These are phyloP conservation scores for Diddensiella transvaalensis DNA, from an alignment of 805 yeast species.

Conservation along the genomic window DNA sequence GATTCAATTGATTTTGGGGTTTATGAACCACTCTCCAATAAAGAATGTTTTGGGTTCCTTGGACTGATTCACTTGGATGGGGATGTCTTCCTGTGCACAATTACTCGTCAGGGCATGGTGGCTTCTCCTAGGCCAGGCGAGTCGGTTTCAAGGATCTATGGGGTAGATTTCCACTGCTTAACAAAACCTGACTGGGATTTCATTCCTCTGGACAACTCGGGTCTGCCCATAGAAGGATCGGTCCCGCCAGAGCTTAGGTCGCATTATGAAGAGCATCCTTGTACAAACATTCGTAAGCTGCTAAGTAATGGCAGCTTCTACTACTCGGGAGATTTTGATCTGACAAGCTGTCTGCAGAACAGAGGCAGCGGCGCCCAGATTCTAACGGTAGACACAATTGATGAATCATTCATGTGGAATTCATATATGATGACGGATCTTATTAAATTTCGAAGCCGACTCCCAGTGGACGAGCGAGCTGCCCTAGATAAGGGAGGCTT, in stretches of 20 bases:
- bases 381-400: conserved; percentile 45
- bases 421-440: conserved; percentile 83
- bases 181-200: conserved; percentile 76
- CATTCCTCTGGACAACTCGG: conserved; percentile 62
- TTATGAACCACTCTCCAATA: conserved; percentile 37
- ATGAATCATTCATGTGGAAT: conserved; percentile 95
- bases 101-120: conserved; percentile 70
- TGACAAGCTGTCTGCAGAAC: conserved; percentile 80
- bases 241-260: conserved; percentile 3
- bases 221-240: conserved; percentile 48
- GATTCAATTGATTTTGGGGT: conserved; percentile 37
- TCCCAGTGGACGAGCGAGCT: conserved; percentile 56
- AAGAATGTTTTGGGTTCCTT: conserved; percentile 51
- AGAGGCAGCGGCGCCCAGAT: conserved; percentile 8
- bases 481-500: conserved; percentile 73
- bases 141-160: conserved; percentile 70
- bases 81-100: conserved; percentile 71
- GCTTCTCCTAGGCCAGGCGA: conserved; percentile 82
- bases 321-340: conserved; percentile 86
- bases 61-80: conserved; percentile 72
- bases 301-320: conserved; percentile 86
- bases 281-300: conserved; percentile 72
- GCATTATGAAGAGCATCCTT: conserved; percentile 61
- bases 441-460: conserved; percentile 64
- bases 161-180: conserved; percentile 84